Base-by-base conservation (phyloP, 306 rosid species). In the Datisca glomerata region DNA sequence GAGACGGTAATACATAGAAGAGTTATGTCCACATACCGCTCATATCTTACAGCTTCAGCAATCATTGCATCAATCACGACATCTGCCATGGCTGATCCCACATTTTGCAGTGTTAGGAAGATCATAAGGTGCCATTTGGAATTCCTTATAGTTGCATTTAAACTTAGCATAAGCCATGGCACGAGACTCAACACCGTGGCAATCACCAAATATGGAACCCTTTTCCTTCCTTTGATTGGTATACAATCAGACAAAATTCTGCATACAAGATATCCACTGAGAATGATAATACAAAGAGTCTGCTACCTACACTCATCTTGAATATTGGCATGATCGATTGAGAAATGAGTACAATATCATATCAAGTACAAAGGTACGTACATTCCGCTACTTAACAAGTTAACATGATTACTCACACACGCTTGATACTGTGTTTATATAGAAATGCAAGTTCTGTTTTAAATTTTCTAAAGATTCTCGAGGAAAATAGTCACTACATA, bases 61-160 rank as follows among this genome's bases (percentile, higher is more conserved):
- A 79, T 76, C 94, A 84, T 84, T 57, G 94, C 94, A 65, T 84
- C 94, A 49, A 84, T 60, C 40, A 84, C 92, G n/a, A 84, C 94
- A 68, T 76, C 94, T 8, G 94, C 94, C 86, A 79, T 84, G 31
- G 92, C 94, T 43, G 94, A 68, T 29, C 94, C 94, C 53, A 84
- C 59, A 66, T 84, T 84, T 61, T 84, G 94, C 42, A 71, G 45
- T 21, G 86, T 84, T 67, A 84, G 58, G 35, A 76, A 65, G 47
- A 69, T 60, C 72, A 60, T 79, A 31, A 84, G 70, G 57, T 70
- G 64, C 92, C 83, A 70, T 39, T 13, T 68, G 47, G 94, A 76
- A 50, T 57, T 61, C 65, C 92, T 84, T 57, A 71, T 21, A 38
- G 46, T 61, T 56, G 68, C 56, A 55, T 25, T 57, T 27, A 76